Base-by-base conservation (phyloP, 441 rosid species). In the Melastoma candidum region DNA sequence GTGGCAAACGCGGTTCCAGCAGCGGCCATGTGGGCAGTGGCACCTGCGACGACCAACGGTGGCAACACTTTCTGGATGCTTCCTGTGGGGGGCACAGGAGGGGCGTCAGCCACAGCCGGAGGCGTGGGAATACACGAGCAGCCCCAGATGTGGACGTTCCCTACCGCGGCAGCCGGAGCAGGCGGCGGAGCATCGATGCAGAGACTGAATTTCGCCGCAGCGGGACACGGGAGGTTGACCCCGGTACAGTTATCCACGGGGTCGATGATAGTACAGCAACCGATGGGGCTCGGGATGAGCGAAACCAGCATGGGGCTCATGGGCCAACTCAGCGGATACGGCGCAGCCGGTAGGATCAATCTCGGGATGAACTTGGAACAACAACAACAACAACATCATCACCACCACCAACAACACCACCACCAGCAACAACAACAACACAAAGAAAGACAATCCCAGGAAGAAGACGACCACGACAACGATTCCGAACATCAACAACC, bases 61-160 rank as follows among this genome's bases (percentile, higher is more conserved):
- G 81, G 84, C 39, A 84, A 72, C 48, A 72, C 81, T 17, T 79
- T 84, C 61, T 84, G 93, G 94, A 84, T 84, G 94, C 69, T 84
- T 32, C 89, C 94, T 0, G 77, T 84, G 32, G 77, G 88, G 3
- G 69, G 77, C 3, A 80, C 76, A 26, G 67, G 66, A 11, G 56
- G 54, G 4, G 52, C 67, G 0, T 11, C 82, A 46, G n/a, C 26
- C 45, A 44, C 2, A 12, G 2, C 60, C 0, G 46, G 54, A n/a
- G 56, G 56, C 3, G 49, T 66, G 0, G 56, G 56, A 2, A 60
- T 72, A 57, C 66, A 70, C 50, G 76, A 77, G 43, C 48, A 11
- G 1, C 54, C 85, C 26, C 84, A 78, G 61, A 76, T 85, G 94
- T 85, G 89, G 94, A 75, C 80, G 2, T 85, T 85, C 48, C 85